Conservation (phyloP, 352 stramenopile genomes). For the Phytophthora chlamydospora region DNA sequence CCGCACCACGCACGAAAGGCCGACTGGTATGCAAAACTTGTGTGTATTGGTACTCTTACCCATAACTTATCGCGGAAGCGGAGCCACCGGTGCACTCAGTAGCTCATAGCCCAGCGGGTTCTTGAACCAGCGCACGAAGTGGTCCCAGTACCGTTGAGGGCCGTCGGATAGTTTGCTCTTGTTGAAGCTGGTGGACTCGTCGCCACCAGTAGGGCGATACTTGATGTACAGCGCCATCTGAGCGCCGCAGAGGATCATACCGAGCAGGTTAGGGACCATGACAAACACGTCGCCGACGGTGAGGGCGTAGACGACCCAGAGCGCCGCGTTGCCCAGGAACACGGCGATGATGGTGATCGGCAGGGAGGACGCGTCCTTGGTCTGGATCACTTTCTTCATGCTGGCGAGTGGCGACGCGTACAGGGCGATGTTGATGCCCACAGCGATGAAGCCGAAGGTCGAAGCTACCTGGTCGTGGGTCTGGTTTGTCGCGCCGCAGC, state of each 20-base stretch:
- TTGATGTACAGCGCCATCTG: slow-evolving; percentile 39
- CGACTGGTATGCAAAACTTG: no score
- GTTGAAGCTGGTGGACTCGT: slow-evolving; percentile 18
- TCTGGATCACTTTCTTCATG: slow-evolving; percentile 45
- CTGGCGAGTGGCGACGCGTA: slow-evolving; percentile 35
- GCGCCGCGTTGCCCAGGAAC: slow-evolving; percentile 34
- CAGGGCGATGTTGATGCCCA: slow-evolving; percentile 37
- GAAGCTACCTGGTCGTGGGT: slow-evolving; percentile 27
- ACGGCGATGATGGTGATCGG: slow-evolving; percentile 37
- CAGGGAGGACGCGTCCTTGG: slow-evolving; percentile 33
- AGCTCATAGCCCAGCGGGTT: slow-evolving; percentile 32
- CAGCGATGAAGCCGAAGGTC: slow-evolving; percentile 36
- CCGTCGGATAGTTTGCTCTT: slow-evolving; percentile 21
- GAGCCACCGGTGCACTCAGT: slow-evolving; percentile 12
- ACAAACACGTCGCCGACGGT: slow-evolving; percentile 33
- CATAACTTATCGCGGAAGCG: slow-evolving; percentile 24
- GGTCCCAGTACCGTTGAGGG: slow-evolving; percentile 7
- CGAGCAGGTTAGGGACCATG: slow-evolving; percentile 38
- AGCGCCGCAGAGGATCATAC: slow-evolving; percentile 33
- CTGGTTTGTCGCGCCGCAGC: slow-evolving; percentile 36
- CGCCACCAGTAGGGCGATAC: slow-evolving; percentile 16
- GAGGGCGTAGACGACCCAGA: slow-evolving; percentile 39
- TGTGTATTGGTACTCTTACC: neutral
- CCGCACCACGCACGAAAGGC: no score
- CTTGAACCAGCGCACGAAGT: slow-evolving; percentile 26